phyloP scores from a whole-genome alignment of 2,329 filamentous ascomycete species.

The Venturia nashicola region DNA sequence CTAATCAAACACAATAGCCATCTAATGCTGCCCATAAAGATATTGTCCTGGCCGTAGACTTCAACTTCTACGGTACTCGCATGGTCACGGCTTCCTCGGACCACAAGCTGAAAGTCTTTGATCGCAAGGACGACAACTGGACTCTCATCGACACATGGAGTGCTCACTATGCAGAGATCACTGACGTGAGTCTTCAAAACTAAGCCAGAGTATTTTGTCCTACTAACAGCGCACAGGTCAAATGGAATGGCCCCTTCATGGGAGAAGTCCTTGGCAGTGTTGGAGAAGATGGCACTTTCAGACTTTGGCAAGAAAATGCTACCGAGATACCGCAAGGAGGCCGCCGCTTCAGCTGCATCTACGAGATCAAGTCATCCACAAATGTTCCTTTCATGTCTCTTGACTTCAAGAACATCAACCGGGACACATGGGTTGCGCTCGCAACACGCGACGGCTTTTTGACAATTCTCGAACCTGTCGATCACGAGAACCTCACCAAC shows the following conservation, averaged over 20 bases:
- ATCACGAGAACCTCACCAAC: constrained; percentile 66
- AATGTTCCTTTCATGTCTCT: constrained; percentile 63
- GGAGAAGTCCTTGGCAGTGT: constrained; percentile 83
- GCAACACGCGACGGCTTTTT: constrained; percentile 73
- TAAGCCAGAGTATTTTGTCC: neutral
- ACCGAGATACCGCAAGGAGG: constrained; percentile 62
- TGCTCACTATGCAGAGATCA: constrained; percentile 80
- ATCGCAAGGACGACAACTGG: constrained; percentile 67
- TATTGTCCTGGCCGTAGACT: constrained; percentile 71
- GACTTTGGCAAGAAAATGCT: constrained; percentile 85
- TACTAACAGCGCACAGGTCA: constrained; percentile 44
- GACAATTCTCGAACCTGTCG: constrained; percentile 72
- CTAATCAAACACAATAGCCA: constrained; percentile 27
- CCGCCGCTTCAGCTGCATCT: constrained; percentile 65
- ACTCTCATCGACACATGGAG: constrained; percentile 75
- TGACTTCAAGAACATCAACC: constrained; percentile 73
- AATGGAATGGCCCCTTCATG: constrained; percentile 85
- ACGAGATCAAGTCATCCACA: constrained; percentile 52
- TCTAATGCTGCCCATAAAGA: constrained; percentile 54
- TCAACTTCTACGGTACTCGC: constrained; percentile 85
- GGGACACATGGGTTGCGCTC: constrained; percentile 74
- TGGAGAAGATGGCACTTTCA: constrained; percentile 79
- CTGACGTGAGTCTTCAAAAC: constrained; percentile 51
- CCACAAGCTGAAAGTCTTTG: constrained; percentile 86
- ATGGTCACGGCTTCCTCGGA: constrained; percentile 87